Conservation (phyloP, 179 eudicot species). For the Heliamphora pulchella region DNA sequence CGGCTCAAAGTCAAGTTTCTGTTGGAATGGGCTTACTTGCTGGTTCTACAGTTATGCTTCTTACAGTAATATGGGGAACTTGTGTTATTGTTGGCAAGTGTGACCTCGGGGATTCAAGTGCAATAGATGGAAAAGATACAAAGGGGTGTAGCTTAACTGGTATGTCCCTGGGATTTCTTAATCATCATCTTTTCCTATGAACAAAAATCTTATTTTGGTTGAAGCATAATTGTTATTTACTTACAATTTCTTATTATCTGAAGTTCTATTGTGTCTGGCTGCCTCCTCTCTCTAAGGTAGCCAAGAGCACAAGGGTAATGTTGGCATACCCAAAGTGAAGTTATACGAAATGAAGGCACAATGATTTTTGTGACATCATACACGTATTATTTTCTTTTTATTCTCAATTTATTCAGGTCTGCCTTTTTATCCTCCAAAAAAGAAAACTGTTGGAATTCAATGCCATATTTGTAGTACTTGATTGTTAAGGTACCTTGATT, state of each 20-base stretch:
- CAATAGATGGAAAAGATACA: constrained; percentile 38
- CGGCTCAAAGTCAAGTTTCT: constrained; percentile 82
- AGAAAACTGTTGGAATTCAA: neutral
- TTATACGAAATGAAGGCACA: neutral
- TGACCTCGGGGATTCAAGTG: constrained; percentile 29
- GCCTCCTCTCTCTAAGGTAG: neutral
- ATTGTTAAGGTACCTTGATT: neutral
- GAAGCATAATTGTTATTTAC: neutral
- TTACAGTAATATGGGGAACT: constrained; percentile 84
- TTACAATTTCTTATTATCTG: neutral
- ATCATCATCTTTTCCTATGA: neutral
- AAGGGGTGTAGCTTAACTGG: constrained; percentile 38
- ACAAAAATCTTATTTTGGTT: neutral
- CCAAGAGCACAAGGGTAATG: neutral
- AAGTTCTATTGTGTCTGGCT: neutral
- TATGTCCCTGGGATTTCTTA: constrained; percentile 8
- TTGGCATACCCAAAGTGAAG: neutral
- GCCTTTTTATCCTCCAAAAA: neutral
- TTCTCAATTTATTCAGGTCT: too few relatives aligned
- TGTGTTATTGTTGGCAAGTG: constrained; percentile 80
- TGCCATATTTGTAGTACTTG: neutral
- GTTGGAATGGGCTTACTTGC: constrained; percentile 96
- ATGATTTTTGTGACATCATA: neutral
- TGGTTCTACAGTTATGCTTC: constrained; percentile 87
- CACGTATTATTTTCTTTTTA: neutral